Percentiles rank a stretch among this genome's conserved stretches.
These are phyloP conservation scores for Gastrolobium villosum DNA, from an alignment of 306 rosid genomes.

Conservation along the genomic window DNA sequence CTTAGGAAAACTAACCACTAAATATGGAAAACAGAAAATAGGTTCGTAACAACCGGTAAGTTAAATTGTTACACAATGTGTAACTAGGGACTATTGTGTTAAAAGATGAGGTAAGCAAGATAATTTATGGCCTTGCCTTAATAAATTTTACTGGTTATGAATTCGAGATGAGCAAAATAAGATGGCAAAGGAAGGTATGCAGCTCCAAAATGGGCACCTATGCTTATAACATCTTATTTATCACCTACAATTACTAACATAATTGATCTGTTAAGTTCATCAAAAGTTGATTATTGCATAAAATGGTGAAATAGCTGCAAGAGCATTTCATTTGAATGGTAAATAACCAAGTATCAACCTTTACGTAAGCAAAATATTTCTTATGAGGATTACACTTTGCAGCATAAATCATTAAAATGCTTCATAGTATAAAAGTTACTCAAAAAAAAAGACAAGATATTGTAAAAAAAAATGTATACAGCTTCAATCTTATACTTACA, in stretches of 20 bases:
- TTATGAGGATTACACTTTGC: too few species aligned
- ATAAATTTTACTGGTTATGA: not conserved
- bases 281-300: not conserved
- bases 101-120: slow-evolving; percentile 5
- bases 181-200: not conserved
- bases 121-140: not conserved
- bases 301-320: too few species aligned
- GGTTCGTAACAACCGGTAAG: not conserved
- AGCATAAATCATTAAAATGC: too few species aligned
- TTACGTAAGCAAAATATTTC: not conserved
- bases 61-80: not conserved
- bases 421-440: too few species aligned
- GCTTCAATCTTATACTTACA: too few species aligned
- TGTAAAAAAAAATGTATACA: too few species aligned
- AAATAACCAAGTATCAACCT: too few species aligned
- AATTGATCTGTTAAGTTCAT: not conserved
- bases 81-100: not conserved
- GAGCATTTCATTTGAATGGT: too few species aligned
- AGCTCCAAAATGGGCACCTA: not conserved
- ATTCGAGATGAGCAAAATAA: not conserved
- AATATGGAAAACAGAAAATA: not conserved
- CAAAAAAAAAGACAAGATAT: too few species aligned
- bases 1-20: slow-evolving; percentile 15
- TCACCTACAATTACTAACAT: not conserved
- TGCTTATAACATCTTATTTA: not conserved